Base-by-base conservation (phyloP, 176 grass and related monocot species). In the Carex pumila region DNA sequence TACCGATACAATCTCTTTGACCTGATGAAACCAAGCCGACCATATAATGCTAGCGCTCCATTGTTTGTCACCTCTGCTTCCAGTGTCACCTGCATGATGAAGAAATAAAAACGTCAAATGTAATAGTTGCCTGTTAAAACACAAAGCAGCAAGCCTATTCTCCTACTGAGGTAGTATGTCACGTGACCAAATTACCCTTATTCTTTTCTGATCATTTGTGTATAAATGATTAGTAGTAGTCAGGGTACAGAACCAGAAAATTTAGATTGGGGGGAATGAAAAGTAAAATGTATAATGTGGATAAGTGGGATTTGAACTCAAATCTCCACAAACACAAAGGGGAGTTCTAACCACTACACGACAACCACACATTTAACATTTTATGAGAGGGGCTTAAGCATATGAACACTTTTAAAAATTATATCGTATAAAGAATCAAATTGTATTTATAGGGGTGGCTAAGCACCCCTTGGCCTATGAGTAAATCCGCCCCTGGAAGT, bases 1-100 rank as follows among this genome's bases (percentile, higher is more conserved):
- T 98, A 98, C 83, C 89, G 88, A 74, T 93, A 98, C 89, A 98
- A 62, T 82, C 95, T 93, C 80, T 98, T 98, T 55, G 92, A 89
- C 83, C 95, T 90, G 80, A 98, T 94, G 72, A 98, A 95, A 37
- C 95, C 92, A 70, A 98, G 86, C 60, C 95, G 91, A 17, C 95
- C 91, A 63, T 98, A 94, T 81, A 98, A 70, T 25, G 95, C 95
- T 18, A 98, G 88, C 5, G 95, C 95, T 41, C 92, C 92, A 50
- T 93, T 98, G 32, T 98, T 98, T 56, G 95, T 98, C 74, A 90
- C 91, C 88, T 98, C 95, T 41, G 95, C 95, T 90, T 98, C 95
- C 64, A 98, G 84, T 70, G 92, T 94, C 34, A 94, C 95, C 95
- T 98, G 85, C 36, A 47, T 30, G 8, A 67, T 68, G 15, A 31